These are phyloP conservation scores for Ballota nigra DNA, from an alignment of 257 asterid genomes.

Conservation along the genomic window DNA sequence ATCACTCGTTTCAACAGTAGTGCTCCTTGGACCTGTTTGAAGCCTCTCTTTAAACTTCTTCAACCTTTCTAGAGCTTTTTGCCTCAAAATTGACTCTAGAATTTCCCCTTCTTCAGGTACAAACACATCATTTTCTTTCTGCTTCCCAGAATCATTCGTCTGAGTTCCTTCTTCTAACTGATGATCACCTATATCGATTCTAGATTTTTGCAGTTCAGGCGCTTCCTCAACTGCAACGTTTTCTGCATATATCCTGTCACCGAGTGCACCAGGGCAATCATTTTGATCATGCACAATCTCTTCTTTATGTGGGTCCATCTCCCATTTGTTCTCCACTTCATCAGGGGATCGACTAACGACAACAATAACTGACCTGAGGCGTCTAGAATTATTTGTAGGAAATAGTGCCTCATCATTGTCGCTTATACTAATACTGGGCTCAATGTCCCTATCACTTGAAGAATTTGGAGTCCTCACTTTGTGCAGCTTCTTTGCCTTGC, in stretches of 20 bases:
- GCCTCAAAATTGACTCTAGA: slow-evolving; percentile 71
- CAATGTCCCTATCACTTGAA: slow-evolving; percentile 30
- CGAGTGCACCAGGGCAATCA: slow-evolving; percentile 41
- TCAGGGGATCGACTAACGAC: slow-evolving; percentile 38
- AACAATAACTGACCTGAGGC: slow-evolving; percentile 70
- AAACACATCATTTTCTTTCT: slow-evolving; percentile 24
- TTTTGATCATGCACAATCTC: slow-evolving; percentile 53
- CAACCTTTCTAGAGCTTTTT: slow-evolving; percentile 81
- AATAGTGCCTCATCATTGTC: slow-evolving; percentile 30
- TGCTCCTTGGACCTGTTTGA: slow-evolving; percentile 28
- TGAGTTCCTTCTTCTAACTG: slow-evolving; percentile 16
- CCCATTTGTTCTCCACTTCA: slow-evolving; percentile 38
- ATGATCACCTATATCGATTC: slow-evolving; percentile 31
- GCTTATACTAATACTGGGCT: slow-evolving; percentile 32
- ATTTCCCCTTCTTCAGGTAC: slow-evolving; percentile 31
- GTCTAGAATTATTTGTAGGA: slow-evolving; percentile 44
- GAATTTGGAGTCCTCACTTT: slow-evolving; percentile 44
- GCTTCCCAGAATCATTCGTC: slow-evolving; percentile 19
- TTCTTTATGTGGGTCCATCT: slow-evolving; percentile 48
- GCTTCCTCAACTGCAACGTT: slow-evolving; percentile 40
- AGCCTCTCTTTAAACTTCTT: slow-evolving; percentile 49
- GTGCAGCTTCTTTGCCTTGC: slow-evolving; percentile 26
- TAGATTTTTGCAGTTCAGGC: not conserved
- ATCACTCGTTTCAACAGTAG: slow-evolving; percentile 18
- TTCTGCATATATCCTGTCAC: slow-evolving; percentile 37